phyloP scores from a whole-genome alignment of 441 rosid species.

The Bruguiera hainesii region DNA sequence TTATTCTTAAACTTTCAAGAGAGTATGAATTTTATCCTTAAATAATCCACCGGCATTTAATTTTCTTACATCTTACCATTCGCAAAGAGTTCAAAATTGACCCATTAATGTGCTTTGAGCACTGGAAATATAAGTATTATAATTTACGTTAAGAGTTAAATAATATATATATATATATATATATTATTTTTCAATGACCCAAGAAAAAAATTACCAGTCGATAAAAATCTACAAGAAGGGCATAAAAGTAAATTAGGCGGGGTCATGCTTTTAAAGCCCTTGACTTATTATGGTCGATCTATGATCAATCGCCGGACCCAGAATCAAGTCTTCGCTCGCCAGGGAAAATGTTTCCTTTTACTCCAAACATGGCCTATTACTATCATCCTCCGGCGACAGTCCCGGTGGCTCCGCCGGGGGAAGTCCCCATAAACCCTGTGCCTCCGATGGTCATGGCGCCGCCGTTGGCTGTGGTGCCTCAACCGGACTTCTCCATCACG shows the following conservation, averaged over 20 bases:
- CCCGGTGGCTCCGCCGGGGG: slow-evolving; percentile 29
- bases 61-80: too few relatives aligned
- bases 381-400: slow-evolving; percentile 3
- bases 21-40: too few relatives aligned
- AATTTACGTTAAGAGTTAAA: too few relatives aligned
- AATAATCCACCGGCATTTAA: too few relatives aligned
- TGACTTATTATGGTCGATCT: neutral
- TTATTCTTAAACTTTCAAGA: too few relatives aligned
- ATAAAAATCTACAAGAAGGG: neutral
- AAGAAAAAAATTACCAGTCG: too few relatives aligned
- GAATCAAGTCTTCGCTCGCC: too few relatives aligned
- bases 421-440: slow-evolving; percentile 18
- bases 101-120: too few relatives aligned
- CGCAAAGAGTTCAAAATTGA: too few relatives aligned
- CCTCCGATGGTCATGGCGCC: slow-evolving; percentile 12
- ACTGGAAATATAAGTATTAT: too few relatives aligned
- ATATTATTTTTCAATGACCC: too few relatives aligned
- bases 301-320: neutral
- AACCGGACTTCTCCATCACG: slow-evolving; percentile 5
- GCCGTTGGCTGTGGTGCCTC: slow-evolving; percentile 2
- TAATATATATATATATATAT: too few relatives aligned
- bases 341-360: neutral
- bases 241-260: slow-evolving; percentile 12
- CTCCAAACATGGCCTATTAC: slow-evolving; percentile 1
- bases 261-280: neutral